These are phyloP conservation scores for Glycine tomentella DNA, from an alignment of 306 rosid species.

Conservation along the genomic window DNA sequence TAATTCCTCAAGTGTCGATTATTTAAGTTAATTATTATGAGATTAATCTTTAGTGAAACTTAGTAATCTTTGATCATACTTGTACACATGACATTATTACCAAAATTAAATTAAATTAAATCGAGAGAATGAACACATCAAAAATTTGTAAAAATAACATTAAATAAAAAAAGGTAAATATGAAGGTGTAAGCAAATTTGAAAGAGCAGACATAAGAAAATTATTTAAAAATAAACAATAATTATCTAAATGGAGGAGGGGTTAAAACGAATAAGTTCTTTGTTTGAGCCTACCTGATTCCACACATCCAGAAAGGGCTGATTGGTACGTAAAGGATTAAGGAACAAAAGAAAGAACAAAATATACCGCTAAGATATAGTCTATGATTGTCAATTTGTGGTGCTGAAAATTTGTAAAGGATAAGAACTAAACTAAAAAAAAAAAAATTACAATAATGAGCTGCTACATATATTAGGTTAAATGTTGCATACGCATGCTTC, in stretches of 20 bases:
- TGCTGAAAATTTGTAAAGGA: neutral
- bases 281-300: constrained; percentile 10
- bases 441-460: neutral
- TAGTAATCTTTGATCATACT: no score
- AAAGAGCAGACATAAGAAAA: neutral
- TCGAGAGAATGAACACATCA: neutral
- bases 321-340: neutral
- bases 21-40: no score
- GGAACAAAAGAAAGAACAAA: neutral
- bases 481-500: neutral
- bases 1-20: no score
- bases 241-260: neutral
- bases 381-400: constrained; percentile 21
- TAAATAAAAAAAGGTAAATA: neutral
- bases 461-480: neutral
- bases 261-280: neutral
- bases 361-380: neutral
- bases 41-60: no score
- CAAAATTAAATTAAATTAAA: neutral
- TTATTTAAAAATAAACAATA: neutral
- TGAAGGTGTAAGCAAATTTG: constrained; percentile 14
- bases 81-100: no score
- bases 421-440: no score
- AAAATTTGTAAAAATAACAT: neutral
- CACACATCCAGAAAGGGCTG: neutral